A percentile compares a stretch with the other conserved stretches of the same genome.
These are phyloP conservation scores for Fomitopsis serialis DNA, from an alignment of 768 basidiomycete species.

Conservation along the genomic window DNA sequence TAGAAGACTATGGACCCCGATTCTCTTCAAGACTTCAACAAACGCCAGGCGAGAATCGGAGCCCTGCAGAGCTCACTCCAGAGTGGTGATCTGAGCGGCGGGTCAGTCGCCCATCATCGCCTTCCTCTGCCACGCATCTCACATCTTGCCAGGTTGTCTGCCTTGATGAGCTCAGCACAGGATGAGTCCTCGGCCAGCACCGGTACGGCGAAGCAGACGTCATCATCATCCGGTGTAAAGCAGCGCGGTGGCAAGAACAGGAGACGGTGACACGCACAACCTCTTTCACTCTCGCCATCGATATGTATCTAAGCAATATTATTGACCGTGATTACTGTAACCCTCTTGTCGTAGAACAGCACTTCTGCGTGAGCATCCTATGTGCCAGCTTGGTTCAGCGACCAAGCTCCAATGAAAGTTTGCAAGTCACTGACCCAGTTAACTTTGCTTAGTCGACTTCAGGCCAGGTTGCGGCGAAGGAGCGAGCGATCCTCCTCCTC, in stretches of 20 bases:
- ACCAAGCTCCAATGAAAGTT: too few relatives aligned
- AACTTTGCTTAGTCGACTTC: too few relatives aligned
- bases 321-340: too few relatives aligned
- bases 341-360: too few relatives aligned
- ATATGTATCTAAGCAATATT: not conserved
- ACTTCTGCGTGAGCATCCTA: too few relatives aligned
- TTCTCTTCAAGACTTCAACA: conserved; percentile 56
- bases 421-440: too few relatives aligned
- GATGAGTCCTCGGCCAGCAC: conserved; percentile 26
- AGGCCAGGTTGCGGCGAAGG: not conserved
- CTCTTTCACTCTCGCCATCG: too few relatives aligned
- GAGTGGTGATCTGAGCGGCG: conserved; percentile 52
- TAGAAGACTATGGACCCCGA: conserved; percentile 79
- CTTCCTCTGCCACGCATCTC: not conserved
- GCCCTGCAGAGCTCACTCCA: conserved; percentile 51
- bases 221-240: conserved; percentile 12
- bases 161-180: conserved; percentile 36
- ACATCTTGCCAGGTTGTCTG: conserved; percentile 33
- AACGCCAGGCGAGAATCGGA: conserved; percentile 52
- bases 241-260: conserved; percentile 27
- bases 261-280: conserved; percentile 24
- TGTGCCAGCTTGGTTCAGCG: too few relatives aligned
- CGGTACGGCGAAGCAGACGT: conserved; percentile 10
- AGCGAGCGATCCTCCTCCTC: conserved; percentile 28
- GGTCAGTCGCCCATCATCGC: conserved; percentile 31